Percentiles rank a stretch among this genome's conserved stretches.
phyloP scores from a whole-genome alignment of 306 rosid genomes.

The Prunus dulcis region DNA sequence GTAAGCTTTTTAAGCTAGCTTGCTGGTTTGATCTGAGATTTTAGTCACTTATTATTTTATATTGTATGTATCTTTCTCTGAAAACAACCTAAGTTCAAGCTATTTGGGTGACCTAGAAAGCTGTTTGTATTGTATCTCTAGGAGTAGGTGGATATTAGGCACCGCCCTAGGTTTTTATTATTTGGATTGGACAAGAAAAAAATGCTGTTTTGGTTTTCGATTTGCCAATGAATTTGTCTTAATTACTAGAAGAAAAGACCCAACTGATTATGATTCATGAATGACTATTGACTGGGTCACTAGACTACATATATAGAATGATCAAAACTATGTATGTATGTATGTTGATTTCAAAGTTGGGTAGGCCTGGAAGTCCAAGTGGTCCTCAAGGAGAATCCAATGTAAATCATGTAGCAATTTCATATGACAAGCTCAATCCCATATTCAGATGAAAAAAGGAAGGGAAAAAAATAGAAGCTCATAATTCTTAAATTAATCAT shows the following conservation, averaged over 20 bases:
- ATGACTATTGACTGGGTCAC: neutral
- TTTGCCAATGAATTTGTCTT: neutral
- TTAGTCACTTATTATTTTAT: neutral
- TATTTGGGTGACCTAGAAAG: neutral
- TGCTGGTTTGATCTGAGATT: too few relatives aligned
- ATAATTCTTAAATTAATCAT: neutral
- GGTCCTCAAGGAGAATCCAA: slow-evolving; percentile 10
- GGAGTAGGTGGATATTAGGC: neutral
- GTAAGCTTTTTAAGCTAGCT: too few relatives aligned
- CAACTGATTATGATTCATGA: neutral
- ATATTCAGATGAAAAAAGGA: too few relatives aligned
- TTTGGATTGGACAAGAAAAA: neutral
- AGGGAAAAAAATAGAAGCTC: neutral
- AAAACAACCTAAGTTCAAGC: neutral
- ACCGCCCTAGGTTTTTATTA: neutral
- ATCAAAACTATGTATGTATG: neutral
- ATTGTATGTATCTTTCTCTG: neutral
- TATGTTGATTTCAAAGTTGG: neutral
- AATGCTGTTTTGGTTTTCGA: neutral
- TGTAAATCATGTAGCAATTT: neutral
- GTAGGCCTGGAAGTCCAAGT: neutral
- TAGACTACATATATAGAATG: neutral
- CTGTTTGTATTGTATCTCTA: neutral
- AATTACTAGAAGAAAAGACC: neutral
- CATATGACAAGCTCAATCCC: too few relatives aligned